Evolutionary conservation across 1,139 yeast species (phyloP), one percentile per base, ranked within the genome.

Genomic region (Yamadazyma buinensis): DNA sequence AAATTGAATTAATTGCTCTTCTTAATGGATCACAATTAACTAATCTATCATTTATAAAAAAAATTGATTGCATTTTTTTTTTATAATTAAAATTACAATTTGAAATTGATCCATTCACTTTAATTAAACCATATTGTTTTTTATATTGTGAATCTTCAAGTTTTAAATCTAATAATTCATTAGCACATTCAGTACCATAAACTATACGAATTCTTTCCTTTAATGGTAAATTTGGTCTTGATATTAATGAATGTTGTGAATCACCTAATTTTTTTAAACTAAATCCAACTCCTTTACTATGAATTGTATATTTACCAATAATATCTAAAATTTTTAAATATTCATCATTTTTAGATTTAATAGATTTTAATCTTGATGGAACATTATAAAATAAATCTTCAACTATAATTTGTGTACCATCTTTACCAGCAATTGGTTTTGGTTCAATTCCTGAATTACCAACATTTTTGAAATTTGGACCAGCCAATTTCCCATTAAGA

Each of bases 301-400:
- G 95, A 1, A 92, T 68, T 1, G 96, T 83, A 51, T 94, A 94
- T 33, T 86, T 69, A 2, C 92, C 88, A 1, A 86, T 77, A 2
- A 92, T 87, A 45, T 92, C 97, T 29, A 92, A 57, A 5, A 92
- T 82, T 47, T 75, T 77, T 11, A 78, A 58, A 50, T 79, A 84
- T 52, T 92, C 98, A 15, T 87, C 97, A 42, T 70, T 70, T 18
- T 82, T 70, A 0, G 85, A 72, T 40, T 72, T 69, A 35, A 90
- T 60, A 0, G 95, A 75, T 33, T 82, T 67, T 26, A 82, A 57
- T 35, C 98, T 70, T 0, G 95, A 76, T 0, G 96, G 95, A 19
- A 84, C 76, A 51, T 92, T 94, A 59, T 83, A 94, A 52, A 94
- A 94, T 39, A 94, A 64, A 53, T 92, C 96, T 52, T 88, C 97